Conservation (phyloP, 108 stramenopile species). For the Skeletonema menzelii region DNA sequence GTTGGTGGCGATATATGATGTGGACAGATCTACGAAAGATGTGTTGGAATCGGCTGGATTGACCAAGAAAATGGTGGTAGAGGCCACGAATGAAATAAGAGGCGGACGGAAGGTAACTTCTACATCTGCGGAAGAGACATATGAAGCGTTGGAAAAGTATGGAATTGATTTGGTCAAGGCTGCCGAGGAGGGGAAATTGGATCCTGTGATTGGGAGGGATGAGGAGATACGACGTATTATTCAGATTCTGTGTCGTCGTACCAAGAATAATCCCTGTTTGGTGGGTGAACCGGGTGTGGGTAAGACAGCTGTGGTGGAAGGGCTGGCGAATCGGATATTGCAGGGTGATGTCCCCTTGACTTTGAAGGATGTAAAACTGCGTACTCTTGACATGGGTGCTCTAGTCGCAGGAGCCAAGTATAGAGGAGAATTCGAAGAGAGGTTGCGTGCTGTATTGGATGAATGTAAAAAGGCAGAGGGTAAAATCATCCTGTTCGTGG, state of each 20-base stretch:
- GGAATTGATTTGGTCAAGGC: conserved; percentile 77
- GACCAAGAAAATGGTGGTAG: conserved; percentile 63
- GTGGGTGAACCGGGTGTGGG: conserved; percentile 93
- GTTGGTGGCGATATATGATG: conserved; percentile 64
- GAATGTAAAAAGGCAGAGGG: conserved; percentile 91
- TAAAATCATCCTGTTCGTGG: conserved; percentile 95
- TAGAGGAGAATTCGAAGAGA: conserved; percentile 98
- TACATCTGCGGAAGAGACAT: conserved; percentile 85
- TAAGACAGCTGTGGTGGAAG: conserved; percentile 97
- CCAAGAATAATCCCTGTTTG: conserved; percentile 96
- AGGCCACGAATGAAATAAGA: conserved; percentile 60
- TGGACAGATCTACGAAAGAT: conserved; percentile 55
- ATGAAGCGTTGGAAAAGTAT: conserved; percentile 95
- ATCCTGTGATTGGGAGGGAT: conserved; percentile 97
- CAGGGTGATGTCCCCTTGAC: conserved; percentile 95
- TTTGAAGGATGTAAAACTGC: conserved; percentile 79
- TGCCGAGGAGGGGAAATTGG: conserved; percentile 92
- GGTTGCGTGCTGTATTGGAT: conserved; percentile 93
- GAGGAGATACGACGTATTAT: conserved; percentile 92
- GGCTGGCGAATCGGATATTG: conserved; percentile 92
- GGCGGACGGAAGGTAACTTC: conserved; percentile 45
- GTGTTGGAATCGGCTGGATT: conserved; percentile 55
- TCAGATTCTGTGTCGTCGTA: conserved; percentile 93
- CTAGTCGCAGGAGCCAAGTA: conserved; percentile 97
- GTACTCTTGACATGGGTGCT: conserved; percentile 95